phyloP scores from a whole-genome alignment of 371 early-diverging fungal species.

The Capniomyces stellatus region DNA sequence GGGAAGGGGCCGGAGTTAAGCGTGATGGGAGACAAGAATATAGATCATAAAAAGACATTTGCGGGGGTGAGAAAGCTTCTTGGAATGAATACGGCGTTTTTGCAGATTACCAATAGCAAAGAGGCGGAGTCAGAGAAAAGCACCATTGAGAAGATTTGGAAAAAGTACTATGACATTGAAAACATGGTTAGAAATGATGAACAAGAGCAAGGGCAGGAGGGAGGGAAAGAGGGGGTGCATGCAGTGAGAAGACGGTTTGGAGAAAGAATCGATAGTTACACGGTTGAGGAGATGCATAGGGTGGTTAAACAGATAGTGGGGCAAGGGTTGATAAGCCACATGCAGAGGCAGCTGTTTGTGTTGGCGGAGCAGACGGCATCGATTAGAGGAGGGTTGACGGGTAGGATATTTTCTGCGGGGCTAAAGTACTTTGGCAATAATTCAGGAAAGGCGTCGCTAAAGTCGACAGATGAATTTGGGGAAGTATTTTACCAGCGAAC shows the following conservation, averaged over 20 bases:
- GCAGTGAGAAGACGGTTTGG: constrained; percentile 8
- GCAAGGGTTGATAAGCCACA: constrained; percentile 64
- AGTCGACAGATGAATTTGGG: constrained; percentile 18
- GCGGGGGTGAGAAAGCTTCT: constrained; percentile 11
- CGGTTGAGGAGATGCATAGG: constrained; percentile 14
- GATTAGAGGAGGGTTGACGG: constrained; percentile 74
- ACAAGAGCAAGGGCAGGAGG: background rate
- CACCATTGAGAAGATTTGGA: background rate
- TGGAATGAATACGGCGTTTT: constrained; percentile 9
- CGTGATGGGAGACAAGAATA: constrained; percentile 13
- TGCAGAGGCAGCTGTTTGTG: constrained; percentile 71
- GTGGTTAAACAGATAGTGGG: constrained; percentile 33
- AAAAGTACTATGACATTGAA: constrained; percentile 8
- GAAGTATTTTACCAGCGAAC: constrained; percentile 47
- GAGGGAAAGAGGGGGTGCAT: too few species aligned
- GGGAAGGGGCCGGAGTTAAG: constrained; percentile 4
- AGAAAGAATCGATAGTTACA: constrained; percentile 17
- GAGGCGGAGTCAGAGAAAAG: background rate
- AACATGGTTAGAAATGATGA: background rate
- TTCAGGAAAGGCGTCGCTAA: constrained; percentile 9
- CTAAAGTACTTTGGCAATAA: constrained; percentile 45
- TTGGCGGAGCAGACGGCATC: constrained; percentile 87
- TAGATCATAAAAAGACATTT: constrained; percentile 18
- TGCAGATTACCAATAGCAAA: constrained; percentile 6
- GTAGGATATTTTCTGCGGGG: constrained; percentile 66